Conservation (phyloP, 306 rosid species). For the Malus fusca region DNA sequence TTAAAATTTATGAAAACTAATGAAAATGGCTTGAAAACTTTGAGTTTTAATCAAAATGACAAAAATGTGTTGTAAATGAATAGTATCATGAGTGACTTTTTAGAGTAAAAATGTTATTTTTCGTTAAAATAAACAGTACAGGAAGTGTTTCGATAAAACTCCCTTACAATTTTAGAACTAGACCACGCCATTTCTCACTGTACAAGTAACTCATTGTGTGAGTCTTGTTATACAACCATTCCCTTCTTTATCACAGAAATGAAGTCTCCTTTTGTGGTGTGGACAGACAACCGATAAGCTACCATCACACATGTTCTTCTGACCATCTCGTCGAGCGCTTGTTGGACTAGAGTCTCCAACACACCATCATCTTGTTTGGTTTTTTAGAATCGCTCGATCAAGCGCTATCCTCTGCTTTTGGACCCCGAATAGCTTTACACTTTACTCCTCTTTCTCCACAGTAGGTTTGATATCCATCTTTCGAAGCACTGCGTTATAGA, state of each 20-base stretch:
- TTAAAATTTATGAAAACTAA: no score
- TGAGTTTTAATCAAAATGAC: no score
- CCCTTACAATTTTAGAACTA: no score
- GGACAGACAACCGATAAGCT: conserved; percentile 37
- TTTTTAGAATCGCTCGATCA: conserved; percentile 42
- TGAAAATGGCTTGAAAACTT: no score
- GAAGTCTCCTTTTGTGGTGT: conserved; percentile 33
- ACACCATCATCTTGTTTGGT: conserved; percentile 4
- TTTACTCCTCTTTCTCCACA: conserved; percentile 50
- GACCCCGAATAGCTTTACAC: conserved; percentile 17
- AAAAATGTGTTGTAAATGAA: no score
- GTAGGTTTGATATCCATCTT: conserved; percentile 36
- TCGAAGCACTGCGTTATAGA: conserved; percentile 2
- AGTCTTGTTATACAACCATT: conserved; percentile 38
- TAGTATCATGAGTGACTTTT: no score
- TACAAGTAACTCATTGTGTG: conserved; percentile 27
- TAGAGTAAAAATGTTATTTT: no score
- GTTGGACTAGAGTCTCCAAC: no score
- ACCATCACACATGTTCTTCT: conserved; percentile 44
- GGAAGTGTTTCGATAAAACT: no score
- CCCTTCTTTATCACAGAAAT: conserved; percentile 46
- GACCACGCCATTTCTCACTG: neutral
- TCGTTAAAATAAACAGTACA: no score
- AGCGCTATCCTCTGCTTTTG: conserved; percentile 49
- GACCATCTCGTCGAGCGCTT: conserved; percentile 36